Evolutionary conservation across 148 eudicot genomes (phyloP).

Genomic region (Drosera capensis): DNA sequence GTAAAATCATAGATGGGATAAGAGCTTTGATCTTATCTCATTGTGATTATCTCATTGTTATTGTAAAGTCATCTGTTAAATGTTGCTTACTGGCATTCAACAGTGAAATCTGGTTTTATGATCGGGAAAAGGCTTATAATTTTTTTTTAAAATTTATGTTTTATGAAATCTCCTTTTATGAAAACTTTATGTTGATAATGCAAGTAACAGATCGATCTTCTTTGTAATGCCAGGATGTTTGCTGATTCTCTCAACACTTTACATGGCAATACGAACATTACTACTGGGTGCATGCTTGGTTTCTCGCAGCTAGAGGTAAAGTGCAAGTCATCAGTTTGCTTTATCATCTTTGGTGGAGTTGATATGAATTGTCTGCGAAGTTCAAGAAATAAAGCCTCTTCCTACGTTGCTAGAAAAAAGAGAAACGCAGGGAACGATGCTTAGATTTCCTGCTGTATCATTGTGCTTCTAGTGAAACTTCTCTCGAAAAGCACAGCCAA

Average conservation of each 20-base stretch:
- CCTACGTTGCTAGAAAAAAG: too few relatives aligned
- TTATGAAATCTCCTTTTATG: background rate
- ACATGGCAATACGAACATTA: slow-evolving; percentile 36
- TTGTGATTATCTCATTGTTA: too few relatives aligned
- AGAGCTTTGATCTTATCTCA: background rate
- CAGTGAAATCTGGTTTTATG: background rate
- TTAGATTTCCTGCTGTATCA: too few relatives aligned
- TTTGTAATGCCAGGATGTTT: slow-evolving; percentile 54
- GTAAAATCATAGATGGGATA: slow-evolving; percentile 19
- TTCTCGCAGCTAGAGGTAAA: slow-evolving; percentile 59
- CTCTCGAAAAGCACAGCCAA: too few relatives aligned
- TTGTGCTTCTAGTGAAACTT: background rate
- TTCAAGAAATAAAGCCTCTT: background rate
- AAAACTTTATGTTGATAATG: too few relatives aligned
- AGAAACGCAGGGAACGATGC: too few relatives aligned
- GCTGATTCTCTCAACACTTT: slow-evolving; percentile 73
- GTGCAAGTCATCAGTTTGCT: background rate
- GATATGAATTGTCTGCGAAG: background rate
- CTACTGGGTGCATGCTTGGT: slow-evolving; percentile 45
- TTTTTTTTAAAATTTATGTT: too few relatives aligned
- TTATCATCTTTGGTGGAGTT: background rate
- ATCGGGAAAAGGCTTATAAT: background rate
- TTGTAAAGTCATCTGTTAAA: background rate
- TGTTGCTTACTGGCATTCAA: background rate
- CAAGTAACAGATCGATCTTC: background rate